Evolutionary conservation across 441 rosid species (phyloP).

Genomic region (Melastoma candidum): DNA sequence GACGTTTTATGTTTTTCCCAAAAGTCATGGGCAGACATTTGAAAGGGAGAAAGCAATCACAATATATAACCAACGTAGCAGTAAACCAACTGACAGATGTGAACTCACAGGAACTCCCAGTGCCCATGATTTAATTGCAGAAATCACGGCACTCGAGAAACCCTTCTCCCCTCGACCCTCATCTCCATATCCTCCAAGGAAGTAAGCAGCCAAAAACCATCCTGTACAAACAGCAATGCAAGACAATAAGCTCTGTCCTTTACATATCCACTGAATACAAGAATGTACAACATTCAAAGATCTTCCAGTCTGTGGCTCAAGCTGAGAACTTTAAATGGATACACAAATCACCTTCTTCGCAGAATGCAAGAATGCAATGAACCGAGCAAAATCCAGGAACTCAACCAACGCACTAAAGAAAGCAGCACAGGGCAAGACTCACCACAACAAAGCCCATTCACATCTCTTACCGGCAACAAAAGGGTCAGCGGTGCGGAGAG

Average conservation of each 20-base stretch:
- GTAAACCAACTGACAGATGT: neutral
- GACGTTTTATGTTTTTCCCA: too few species aligned
- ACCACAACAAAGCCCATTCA: neutral
- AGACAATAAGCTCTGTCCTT: too few species aligned
- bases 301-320: neutral
- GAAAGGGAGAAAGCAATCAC: neutral
- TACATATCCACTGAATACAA: too few species aligned
- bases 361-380: too few species aligned
- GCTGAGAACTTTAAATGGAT: too few species aligned
- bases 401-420: neutral
- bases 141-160: constrained; percentile 49
- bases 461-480: constrained; percentile 59
- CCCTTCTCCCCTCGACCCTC: constrained; percentile 89
- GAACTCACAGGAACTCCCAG: constrained; percentile 66
- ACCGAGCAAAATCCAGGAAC: neutral
- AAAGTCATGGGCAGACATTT: neutral
- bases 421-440: neutral
- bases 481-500: constrained; percentile 84
- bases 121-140: constrained; percentile 82
- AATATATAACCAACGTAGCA: neutral
- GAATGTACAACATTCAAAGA: neutral
- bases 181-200: constrained; percentile 77
- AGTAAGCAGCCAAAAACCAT: constrained; percentile 90
- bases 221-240: constrained; percentile 27
- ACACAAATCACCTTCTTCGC: too few species aligned